These are phyloP conservation scores for Monilinia fructigena DNA, from an alignment of 2,329 filamentous ascomycete genomes.

Conservation along the genomic window DNA sequence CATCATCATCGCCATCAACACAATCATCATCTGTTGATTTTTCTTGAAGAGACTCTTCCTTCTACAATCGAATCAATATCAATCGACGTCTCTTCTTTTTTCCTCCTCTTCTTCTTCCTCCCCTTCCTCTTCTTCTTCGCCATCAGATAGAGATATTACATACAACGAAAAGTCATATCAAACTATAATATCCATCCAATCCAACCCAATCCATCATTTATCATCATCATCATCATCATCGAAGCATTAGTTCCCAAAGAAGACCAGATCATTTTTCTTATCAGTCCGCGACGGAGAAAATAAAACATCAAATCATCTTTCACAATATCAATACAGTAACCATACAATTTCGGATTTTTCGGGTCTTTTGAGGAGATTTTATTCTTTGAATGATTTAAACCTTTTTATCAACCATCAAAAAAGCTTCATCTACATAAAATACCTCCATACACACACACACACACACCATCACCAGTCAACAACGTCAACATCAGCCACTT, in stretches of 20 bases:
- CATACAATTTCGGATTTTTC: slow-evolving; percentile 10
- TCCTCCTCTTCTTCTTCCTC: no score
- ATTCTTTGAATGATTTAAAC: neutral
- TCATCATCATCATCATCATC: neutral
- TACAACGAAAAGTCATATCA: neutral
- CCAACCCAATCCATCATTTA: no score
- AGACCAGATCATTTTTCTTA: slow-evolving; percentile 5
- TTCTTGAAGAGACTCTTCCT: neutral
- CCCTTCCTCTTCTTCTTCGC: neutral
- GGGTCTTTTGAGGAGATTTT: neutral
- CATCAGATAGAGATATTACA: slow-evolving; percentile 4
- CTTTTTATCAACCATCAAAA: slow-evolving; percentile 12
- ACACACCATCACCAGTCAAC: no score
- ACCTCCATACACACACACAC: neutral
- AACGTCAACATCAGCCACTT: no score
- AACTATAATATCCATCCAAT: slow-evolving; percentile 8
- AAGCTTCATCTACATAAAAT: neutral
- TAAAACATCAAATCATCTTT: neutral
- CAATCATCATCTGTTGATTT: neutral
- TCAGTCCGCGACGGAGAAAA: slow-evolving; percentile 6
- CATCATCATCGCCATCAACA: no score
- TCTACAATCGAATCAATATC: neutral
- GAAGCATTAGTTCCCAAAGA: neutral
- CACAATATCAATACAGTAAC: no score
- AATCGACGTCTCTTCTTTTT: neutral